Percentiles rank a stretch among this genome's conserved stretches.
These are phyloP conservation scores for Apophysomyces elegans DNA, from an alignment of 371 early-diverging fungal genomes.

Conservation along the genomic window DNA sequence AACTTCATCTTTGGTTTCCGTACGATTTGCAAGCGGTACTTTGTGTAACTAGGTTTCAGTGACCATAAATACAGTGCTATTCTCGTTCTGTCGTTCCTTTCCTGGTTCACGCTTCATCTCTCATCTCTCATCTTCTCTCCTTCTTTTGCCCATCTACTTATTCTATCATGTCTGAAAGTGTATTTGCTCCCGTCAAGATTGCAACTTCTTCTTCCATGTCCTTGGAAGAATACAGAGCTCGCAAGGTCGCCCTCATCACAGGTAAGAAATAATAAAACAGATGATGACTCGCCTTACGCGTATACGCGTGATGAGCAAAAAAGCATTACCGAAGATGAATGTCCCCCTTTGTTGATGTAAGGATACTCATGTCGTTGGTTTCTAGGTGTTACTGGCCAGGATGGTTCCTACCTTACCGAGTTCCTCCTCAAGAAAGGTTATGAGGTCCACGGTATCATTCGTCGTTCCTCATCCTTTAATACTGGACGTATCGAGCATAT, in stretches of 20 bases:
- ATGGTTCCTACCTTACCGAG: slow-evolving; percentile 79
- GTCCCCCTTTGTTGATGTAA: neutral
- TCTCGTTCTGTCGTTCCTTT: slow-evolving; percentile 14
- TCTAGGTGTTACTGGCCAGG: slow-evolving; percentile 81
- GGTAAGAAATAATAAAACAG: slow-evolving; percentile 32
- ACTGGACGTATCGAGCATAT: slow-evolving; percentile 79
- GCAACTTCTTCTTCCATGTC: slow-evolving; percentile 34
- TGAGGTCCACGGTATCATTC: slow-evolving; percentile 81
- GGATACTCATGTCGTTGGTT: neutral
- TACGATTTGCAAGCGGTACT: neutral
- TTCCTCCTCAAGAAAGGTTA: slow-evolving; percentile 75
- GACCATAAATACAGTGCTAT: slow-evolving; percentile 22
- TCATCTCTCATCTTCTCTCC: slow-evolving; percentile 15
- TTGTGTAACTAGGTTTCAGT: slow-evolving; percentile 16
- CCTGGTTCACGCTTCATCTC: slow-evolving; percentile 8
- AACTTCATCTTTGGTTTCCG: slow-evolving; percentile 9
- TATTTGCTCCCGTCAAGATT: slow-evolving; percentile 33
- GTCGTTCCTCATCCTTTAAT: slow-evolving; percentile 81
- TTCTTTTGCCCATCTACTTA: slow-evolving; percentile 14
- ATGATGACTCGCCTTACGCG: neutral
- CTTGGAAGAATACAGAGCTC: slow-evolving; percentile 52
- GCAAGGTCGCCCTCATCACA: slow-evolving; percentile 68
- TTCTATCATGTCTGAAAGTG: slow-evolving; percentile 38
- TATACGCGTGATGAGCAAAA: slow-evolving; percentile 27
- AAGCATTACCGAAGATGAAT: slow-evolving; percentile 40